phyloP scores from a whole-genome alignment of 345 rosid genomes.

The Noccaea bulbosa region DNA sequence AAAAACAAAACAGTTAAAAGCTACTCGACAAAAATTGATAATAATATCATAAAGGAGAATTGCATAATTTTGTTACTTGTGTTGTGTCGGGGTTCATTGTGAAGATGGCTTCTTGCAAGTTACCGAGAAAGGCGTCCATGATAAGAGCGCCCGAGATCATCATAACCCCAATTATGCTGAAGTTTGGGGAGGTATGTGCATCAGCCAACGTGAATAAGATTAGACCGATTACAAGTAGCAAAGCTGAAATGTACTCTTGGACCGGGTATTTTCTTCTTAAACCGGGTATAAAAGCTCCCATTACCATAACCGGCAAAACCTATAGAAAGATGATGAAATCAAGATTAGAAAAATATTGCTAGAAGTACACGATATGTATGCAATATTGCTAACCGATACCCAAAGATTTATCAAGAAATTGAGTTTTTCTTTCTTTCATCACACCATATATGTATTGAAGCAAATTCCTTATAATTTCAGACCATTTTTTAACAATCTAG shows the following conservation, averaged over 20 bases:
- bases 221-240: constrained; percentile 73
- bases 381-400: neutral
- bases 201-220: constrained; percentile 88
- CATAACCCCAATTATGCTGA: constrained; percentile 68
- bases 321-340: constrained; percentile 23
- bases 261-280: constrained; percentile 75
- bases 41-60: neutral
- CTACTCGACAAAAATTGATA: neutral
- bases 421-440: neutral
- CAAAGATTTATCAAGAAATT: neutral
- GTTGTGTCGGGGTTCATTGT: constrained; percentile 83
- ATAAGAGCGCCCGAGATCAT: constrained; percentile 79
- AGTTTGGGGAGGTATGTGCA: constrained; percentile 79
- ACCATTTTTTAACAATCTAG: neutral
- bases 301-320: constrained; percentile 87
- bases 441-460: neutral
- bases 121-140: constrained; percentile 88
- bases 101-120: constrained; percentile 92
- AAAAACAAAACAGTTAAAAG: neutral
- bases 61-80: constrained; percentile 51
- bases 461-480: neutral
- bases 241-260: constrained; percentile 78
- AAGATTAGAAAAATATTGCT: neutral
- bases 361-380: neutral
- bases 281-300: constrained; percentile 91